A percentile compares a stretch with the other conserved stretches of the same genome.
Conservation (phyloP, 2,329 filamentous ascomycete genomes). For the Diplodia seriata region DNA sequence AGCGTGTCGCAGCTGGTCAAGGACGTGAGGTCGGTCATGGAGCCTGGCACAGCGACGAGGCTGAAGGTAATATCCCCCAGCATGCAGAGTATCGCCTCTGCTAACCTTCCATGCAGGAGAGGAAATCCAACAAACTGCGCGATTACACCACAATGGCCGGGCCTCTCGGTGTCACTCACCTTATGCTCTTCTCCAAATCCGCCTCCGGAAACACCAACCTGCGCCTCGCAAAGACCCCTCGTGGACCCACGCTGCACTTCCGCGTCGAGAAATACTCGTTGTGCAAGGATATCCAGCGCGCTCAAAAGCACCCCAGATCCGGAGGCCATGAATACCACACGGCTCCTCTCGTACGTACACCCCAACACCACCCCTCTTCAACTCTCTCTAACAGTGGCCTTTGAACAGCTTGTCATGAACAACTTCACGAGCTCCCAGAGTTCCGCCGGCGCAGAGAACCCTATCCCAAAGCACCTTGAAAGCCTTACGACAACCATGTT, state of each 20-base stretch:
- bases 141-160: slow-evolving; percentile 97
- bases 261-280: slow-evolving; percentile 93
- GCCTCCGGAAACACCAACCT: slow-evolving; percentile 91
- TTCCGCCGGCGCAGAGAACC: slow-evolving; percentile 51
- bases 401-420: slow-evolving; percentile 86
- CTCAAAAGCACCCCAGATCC: slow-evolving; percentile 81
- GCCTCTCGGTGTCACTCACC: slow-evolving; percentile 88
- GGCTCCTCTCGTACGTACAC: slow-evolving; percentile 62
- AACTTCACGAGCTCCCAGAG: slow-evolving; percentile 76
- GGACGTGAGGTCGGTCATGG: slow-evolving; percentile 93
- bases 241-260: slow-evolving; percentile 93
- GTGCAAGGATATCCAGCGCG: slow-evolving; percentile 85
- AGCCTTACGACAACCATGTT: slow-evolving; percentile 92
- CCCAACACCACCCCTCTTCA: no score
- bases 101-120: slow-evolving; percentile 60
- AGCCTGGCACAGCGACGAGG: slow-evolving; percentile 88
- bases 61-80: slow-evolving; percentile 65
- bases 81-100: not conserved
- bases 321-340: slow-evolving; percentile 81
- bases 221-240: slow-evolving; percentile 82
- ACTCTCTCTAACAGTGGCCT: slow-evolving; percentile 48
- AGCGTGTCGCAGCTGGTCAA: slow-evolving; percentile 90
- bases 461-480: slow-evolving; percentile 93
- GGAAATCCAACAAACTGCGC: slow-evolving; percentile 83
- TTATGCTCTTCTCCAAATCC: slow-evolving; percentile 91